Percentiles rank a stretch among this genome's conserved stretches.
Evolutionary conservation across 2,329 filamentous ascomycete species (phyloP).

Genomic region (Trichoderma asperellum): DNA sequence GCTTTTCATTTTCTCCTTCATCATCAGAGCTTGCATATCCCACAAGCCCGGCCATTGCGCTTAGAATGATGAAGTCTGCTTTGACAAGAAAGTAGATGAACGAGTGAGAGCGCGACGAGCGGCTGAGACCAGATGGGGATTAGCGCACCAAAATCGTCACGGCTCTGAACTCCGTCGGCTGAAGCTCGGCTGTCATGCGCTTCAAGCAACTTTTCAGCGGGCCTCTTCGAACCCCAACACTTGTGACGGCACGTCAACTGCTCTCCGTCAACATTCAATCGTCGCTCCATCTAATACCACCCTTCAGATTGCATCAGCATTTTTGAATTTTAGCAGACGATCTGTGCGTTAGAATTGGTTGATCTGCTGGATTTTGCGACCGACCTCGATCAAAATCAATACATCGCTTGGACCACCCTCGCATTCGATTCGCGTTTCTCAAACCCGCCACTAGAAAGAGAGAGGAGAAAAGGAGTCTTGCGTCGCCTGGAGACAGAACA

Average conservation of each 20-base stretch:
- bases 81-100: neutral
- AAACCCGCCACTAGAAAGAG: conserved; percentile 5
- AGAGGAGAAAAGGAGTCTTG: conserved; percentile 1
- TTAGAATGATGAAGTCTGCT: neutral
- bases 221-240: neutral
- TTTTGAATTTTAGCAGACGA: neutral
- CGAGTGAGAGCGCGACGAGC: conserved; percentile 12
- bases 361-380: neutral
- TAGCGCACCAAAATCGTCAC: conserved; percentile 5
- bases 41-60: conserved; percentile 52
- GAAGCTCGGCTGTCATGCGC: conserved; percentile 9
- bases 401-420: conserved; percentile 14
- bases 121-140: conserved; percentile 22
- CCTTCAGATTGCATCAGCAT: neutral
- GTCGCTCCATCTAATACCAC: conserved; percentile 3
- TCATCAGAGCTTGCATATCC: conserved; percentile 58
- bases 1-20: conserved; percentile 45
- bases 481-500: conserved; percentile 30
- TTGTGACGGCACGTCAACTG: conserved; percentile 20
- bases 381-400: neutral
- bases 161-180: neutral
- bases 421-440: conserved; percentile 20
- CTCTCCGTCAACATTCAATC: conserved; percentile 12
- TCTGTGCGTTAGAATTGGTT: neutral
- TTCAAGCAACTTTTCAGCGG: conserved; percentile 7